phyloP scores from a whole-genome alignment of 2,329 filamentous ascomycete species.

The Tolypocladium album region DNA sequence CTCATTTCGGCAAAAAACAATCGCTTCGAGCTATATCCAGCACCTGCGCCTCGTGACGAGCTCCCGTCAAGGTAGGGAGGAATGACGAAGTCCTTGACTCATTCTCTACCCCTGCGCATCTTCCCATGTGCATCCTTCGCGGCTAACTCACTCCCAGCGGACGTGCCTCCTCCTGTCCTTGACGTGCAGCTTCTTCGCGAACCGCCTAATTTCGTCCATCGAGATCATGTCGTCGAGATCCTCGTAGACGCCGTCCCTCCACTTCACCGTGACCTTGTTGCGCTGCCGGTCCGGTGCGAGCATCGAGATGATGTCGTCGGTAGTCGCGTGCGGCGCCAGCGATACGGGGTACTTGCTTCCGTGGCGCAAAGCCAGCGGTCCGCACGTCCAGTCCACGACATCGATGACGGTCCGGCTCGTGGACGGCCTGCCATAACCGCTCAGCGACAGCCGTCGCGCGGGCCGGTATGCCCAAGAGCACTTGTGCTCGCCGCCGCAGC shows the following conservation, averaged over 20 bases:
- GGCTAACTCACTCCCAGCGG: conserved; percentile 7
- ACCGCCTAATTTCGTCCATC: conserved; percentile 10
- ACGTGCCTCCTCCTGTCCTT: conserved; percentile 12
- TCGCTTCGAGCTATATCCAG: not conserved
- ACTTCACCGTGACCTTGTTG: conserved; percentile 16
- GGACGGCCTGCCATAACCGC: not conserved
- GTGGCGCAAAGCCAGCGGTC: conserved; percentile 6
- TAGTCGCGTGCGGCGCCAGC: conserved; percentile 7
- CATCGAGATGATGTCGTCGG: conserved; percentile 9
- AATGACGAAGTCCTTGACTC: not conserved
- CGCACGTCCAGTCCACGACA: conserved; percentile 10
- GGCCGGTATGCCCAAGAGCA: not conserved
- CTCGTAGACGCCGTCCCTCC: conserved; percentile 14
- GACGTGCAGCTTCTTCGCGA: conserved; percentile 12
- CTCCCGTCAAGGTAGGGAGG: not conserved
- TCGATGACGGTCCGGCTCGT: conserved; percentile 4
- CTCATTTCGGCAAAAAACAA: not conserved
- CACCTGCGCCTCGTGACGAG: not conserved
- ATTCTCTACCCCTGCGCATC: not conserved
- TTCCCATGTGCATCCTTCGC: not conserved
- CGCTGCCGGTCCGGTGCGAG: conserved; percentile 11
- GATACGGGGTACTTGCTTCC: conserved; percentile 10
- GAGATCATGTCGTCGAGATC: conserved; percentile 10
- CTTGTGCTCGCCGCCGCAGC: not conserved
- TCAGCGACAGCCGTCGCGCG: not conserved